Conservation (phyloP, 305 asterid species). For the Solanum hybrid region DNA sequence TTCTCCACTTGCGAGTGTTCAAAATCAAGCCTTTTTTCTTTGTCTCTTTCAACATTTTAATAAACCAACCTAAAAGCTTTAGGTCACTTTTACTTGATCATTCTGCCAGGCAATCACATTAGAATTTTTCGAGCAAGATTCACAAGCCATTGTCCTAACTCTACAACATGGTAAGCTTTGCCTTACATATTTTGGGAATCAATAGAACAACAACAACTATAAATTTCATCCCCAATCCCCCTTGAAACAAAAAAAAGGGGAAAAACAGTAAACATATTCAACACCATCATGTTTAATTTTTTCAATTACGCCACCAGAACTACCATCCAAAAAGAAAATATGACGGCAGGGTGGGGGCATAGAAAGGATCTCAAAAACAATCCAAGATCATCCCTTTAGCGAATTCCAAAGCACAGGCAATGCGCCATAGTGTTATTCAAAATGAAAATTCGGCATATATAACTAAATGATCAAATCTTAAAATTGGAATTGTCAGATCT, state of each 20-base stretch:
- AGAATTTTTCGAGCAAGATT: not conserved
- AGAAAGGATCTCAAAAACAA: not conserved
- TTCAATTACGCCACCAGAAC: not conserved
- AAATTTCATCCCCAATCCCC: not conserved
- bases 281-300: not conserved
- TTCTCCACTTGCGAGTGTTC: not conserved
- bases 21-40: not conserved
- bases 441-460: not conserved
- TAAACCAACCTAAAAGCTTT: not conserved
- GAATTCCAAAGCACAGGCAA: not conserved
- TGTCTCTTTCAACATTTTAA: not conserved
- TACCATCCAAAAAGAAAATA: not conserved
- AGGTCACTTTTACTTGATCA: not conserved
- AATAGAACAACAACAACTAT: not conserved
- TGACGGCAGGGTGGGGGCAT: not conserved
- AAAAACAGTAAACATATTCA: not conserved
- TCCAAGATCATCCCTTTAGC: not conserved
- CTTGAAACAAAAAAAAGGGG: not conserved
- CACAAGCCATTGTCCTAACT: not conserved
- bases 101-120: not conserved
- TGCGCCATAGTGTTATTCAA: not conserved
- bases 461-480: not conserved
- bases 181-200: not conserved
- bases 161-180: not conserved
- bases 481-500: constrained; percentile 1